A percentile compares a stretch with the other conserved stretches of the same genome.
Evolutionary conservation across 805 yeast species (phyloP).

Genomic region (Sugiyamaella valdiviana): DNA sequence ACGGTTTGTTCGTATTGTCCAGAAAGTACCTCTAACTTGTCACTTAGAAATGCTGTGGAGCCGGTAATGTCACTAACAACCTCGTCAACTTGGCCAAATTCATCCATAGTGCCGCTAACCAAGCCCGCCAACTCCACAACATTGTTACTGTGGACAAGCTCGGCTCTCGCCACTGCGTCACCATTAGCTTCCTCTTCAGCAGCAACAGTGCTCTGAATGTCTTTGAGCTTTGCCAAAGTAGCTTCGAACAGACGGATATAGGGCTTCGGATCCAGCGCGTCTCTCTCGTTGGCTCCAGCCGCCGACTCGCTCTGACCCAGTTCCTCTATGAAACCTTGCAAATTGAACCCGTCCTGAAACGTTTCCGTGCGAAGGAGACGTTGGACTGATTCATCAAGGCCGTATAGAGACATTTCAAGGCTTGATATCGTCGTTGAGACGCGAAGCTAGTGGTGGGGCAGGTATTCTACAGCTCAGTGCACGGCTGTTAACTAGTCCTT

Average conservation of each 20-base stretch:
- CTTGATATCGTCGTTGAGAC: background rate
- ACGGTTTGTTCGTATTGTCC: conserved; percentile 66
- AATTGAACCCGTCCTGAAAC: conserved; percentile 42
- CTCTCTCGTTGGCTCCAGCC: conserved; percentile 2
- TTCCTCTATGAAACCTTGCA: conserved; percentile 74
- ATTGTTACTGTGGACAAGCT: conserved; percentile 60
- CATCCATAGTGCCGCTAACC: conserved; percentile 31
- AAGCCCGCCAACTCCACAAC: conserved; percentile 50
- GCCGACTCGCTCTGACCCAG: conserved; percentile 56
- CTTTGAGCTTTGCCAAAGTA: conserved; percentile 64
- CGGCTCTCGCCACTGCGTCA: conserved; percentile 52
- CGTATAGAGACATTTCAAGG: conserved; percentile 22
- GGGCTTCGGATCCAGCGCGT: conserved; percentile 78
- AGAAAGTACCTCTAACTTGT: conserved; percentile 36
- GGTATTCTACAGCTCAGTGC: too few relatives aligned
- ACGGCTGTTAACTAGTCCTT: too few relatives aligned
- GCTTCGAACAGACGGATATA: conserved; percentile 90
- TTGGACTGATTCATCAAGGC: conserved; percentile 31
- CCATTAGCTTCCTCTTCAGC: conserved; percentile 47
- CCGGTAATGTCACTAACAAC: conserved; percentile 27
- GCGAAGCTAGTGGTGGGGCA: background rate
- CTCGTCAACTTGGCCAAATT: conserved; percentile 33
- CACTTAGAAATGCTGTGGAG: conserved; percentile 28
- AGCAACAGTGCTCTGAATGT: conserved; percentile 51
- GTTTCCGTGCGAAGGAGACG: conserved; percentile 28